Percentiles rank a stretch among this genome's conserved stretches.
These are phyloP conservation scores for Calonectria fujianensis DNA, from an alignment of 2,329 filamentous ascomycete genomes.

Conservation along the genomic window DNA sequence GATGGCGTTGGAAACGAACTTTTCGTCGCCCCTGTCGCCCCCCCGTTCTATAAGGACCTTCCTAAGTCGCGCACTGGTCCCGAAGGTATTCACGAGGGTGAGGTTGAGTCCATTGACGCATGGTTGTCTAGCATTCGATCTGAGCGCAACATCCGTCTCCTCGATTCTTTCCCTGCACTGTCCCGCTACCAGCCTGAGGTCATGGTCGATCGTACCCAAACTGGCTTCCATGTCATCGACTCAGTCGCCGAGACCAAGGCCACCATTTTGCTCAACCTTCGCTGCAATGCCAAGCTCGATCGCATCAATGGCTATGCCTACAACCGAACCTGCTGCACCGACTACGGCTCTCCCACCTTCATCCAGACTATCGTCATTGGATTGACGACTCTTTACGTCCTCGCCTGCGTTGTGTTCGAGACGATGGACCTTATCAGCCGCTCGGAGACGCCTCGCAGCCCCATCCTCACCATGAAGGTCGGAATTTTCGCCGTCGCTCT, in stretches of 20 bases:
- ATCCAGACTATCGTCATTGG: conserved; percentile 52
- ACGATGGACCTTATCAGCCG: conserved; percentile 42
- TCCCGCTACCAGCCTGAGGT: conserved; percentile 46
- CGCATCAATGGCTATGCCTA: conserved; percentile 62
- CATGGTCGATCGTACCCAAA: conserved; percentile 49
- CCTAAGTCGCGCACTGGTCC: conserved; percentile 43
- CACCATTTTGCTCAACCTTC: conserved; percentile 70
- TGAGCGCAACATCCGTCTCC: conserved; percentile 46
- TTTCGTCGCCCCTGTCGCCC: conserved; percentile 55
- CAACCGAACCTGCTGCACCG: conserved; percentile 71
- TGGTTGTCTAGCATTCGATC: conserved; percentile 40
- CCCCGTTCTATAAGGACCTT: conserved; percentile 50
- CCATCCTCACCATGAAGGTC: conserved; percentile 50
- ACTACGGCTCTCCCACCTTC: conserved; percentile 60
- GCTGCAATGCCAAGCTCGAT: conserved; percentile 68
- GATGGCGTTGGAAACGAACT: conserved; percentile 56
- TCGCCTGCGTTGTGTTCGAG: conserved; percentile 48
- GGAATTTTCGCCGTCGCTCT: conserved; percentile 54
- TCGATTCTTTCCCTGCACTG: conserved; percentile 48
- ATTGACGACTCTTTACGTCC: conserved; percentile 44
- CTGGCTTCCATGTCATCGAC: conserved; percentile 58
- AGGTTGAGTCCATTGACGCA: conserved; percentile 52
- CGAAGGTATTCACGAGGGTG: conserved; percentile 49
- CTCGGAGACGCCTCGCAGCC: conserved; percentile 34
- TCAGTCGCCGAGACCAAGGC: conserved; percentile 58